phyloP scores from a whole-genome alignment of 495 filamentous ascomycete species.

The Podospora didyma region DNA sequence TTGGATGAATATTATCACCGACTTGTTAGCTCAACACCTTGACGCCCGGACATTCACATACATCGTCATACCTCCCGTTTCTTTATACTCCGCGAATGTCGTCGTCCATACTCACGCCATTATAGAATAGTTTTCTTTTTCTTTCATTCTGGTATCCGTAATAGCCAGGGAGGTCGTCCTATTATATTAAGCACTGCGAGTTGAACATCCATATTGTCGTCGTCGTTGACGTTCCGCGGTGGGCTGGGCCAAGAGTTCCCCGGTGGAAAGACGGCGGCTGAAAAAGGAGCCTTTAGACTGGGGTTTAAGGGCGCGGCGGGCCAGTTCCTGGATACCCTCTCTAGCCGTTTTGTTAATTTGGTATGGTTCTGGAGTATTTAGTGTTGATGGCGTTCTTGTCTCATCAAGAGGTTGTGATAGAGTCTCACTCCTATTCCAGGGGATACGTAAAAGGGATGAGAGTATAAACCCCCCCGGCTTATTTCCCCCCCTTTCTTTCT shows the following conservation, averaged over 20 bases:
- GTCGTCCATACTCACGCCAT: constrained; percentile 54
- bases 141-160: constrained; percentile 50
- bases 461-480: too few relatives aligned
- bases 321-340: constrained; percentile 45
- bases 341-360: neutral
- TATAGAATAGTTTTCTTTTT: constrained; percentile 50
- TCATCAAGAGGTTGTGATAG: too few relatives aligned
- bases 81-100: constrained; percentile 46
- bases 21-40: too few relatives aligned
- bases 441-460: too few relatives aligned
- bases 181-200: constrained; percentile 47
- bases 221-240: constrained; percentile 49
- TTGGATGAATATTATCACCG: too few relatives aligned
- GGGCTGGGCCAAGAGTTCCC: constrained; percentile 35
- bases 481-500: too few relatives aligned
- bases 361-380: neutral
- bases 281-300: constrained; percentile 38
- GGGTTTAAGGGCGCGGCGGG: constrained; percentile 39
- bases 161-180: constrained; percentile 45
- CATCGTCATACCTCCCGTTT: constrained; percentile 27
- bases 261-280: constrained; percentile 35
- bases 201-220: constrained; percentile 60
- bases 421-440: too few relatives aligned
- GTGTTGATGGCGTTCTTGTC: too few relatives aligned
- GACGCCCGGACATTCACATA: too few relatives aligned